Conservation (phyloP, 108 stramenopile species). For the Pseudonitzschia multistriata region DNA sequence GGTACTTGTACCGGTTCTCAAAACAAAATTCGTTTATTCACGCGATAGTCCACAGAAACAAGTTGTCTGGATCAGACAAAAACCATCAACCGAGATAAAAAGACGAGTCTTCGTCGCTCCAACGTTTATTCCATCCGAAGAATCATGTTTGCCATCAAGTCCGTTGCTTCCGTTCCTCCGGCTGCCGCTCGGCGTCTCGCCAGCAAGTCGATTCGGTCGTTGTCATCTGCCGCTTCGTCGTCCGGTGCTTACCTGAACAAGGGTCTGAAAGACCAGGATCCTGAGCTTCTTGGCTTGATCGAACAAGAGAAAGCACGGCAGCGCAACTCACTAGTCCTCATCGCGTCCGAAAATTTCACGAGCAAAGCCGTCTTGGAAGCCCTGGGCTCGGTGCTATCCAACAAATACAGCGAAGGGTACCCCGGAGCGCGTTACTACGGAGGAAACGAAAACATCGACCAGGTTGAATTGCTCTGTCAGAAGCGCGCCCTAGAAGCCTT, state of each 20-base stretch:
- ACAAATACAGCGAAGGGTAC: conserved; percentile 97
- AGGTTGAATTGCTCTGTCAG: conserved; percentile 97
- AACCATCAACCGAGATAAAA: neutral
- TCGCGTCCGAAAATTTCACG: conserved; percentile 96
- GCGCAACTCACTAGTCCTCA: conserved; percentile 87
- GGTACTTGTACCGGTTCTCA: no score
- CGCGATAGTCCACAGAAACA: no score
- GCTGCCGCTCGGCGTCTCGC: neutral
- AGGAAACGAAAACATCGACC: conserved; percentile 96
- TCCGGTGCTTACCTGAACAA: conserved; percentile 78
- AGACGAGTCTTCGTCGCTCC: neutral
- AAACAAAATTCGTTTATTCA: no score
- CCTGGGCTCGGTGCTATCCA: conserved; percentile 95
- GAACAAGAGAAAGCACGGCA: conserved; percentile 94
- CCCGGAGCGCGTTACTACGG: conserved; percentile 96
- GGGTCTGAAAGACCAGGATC: conserved; percentile 85
- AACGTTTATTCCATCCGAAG: neutral
- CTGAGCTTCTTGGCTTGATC: conserved; percentile 88
- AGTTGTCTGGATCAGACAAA: no score
- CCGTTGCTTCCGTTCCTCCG: neutral
- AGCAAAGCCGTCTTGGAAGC: conserved; percentile 94
- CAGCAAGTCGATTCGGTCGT: conserved; percentile 2
- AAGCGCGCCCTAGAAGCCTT: conserved; percentile 95
- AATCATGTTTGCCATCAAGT: conserved; percentile 2
- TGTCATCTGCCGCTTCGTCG: conserved; percentile 10